These are phyloP conservation scores for Backusella westeae DNA, from an alignment of 192 early-diverging fungal species.

Conservation along the genomic window DNA sequence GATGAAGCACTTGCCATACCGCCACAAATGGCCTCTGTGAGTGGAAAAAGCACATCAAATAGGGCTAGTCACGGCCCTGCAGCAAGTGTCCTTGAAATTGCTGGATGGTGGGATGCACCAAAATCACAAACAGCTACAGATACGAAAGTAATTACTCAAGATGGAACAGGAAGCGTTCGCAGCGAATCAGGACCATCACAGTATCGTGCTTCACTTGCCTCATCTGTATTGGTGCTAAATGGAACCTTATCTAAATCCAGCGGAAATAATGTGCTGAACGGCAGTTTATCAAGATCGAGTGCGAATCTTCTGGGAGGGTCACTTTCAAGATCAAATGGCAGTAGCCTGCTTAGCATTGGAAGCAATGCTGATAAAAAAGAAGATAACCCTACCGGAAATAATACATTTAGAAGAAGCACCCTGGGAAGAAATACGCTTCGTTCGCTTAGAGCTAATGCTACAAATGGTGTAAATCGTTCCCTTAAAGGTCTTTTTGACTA, in stretches of 20 bases:
- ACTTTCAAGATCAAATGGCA: neutral
- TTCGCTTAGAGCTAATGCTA: neutral
- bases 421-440: slow-evolving; percentile 6
- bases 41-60: neutral
- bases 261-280: neutral
- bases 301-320: neutral
- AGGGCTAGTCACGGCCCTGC: neutral
- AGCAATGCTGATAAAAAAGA: neutral
- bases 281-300: neutral
- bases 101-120: slow-evolving; percentile 13
- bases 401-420: slow-evolving; percentile 6
- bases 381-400: neutral
- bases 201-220: slow-evolving; percentile 3
- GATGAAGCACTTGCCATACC: neutral
- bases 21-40: neutral
- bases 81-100: slow-evolving; percentile 1
- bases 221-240: neutral
- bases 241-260: neutral
- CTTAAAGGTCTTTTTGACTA: slow-evolving; percentile 7
- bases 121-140: neutral
- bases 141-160: neutral
- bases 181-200: neutral
- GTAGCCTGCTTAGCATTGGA: neutral
- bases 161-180: neutral
- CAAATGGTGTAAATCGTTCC: neutral